Evolutionary conservation across 1,139 yeast genomes (phyloP).

Genomic region (Sugiyamaella pinicola): DNA sequence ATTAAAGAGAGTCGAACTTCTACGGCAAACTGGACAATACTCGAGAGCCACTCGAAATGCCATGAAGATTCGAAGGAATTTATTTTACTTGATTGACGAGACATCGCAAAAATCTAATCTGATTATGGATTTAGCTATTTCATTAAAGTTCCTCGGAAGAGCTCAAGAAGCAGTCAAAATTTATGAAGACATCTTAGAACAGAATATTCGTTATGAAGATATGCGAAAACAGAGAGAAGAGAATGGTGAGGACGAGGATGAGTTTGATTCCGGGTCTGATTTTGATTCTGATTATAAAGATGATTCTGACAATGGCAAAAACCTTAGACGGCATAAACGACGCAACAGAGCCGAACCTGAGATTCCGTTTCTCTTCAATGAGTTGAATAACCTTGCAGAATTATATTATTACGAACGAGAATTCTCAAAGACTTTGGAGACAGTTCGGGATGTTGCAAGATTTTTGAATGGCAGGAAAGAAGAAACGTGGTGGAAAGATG

Average conservation of each 20-base stretch:
- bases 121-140: constrained; percentile 72
- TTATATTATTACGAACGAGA: constrained; percentile 68
- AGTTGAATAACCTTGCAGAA: constrained; percentile 80
- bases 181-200: constrained; percentile 50
- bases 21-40: constrained; percentile 62
- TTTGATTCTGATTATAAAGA: constrained; percentile 10
- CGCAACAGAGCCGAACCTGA: constrained; percentile 31
- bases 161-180: constrained; percentile 78
- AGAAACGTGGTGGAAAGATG: constrained; percentile 85
- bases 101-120: constrained; percentile 51
- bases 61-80: constrained; percentile 58
- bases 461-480: constrained; percentile 75
- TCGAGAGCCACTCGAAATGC: constrained; percentile 78
- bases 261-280: constrained; percentile 3
- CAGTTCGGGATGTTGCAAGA: constrained; percentile 71
- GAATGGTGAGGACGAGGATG: constrained; percentile 7
- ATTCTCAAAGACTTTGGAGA: constrained; percentile 63
- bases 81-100: constrained; percentile 49
- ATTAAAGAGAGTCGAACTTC: constrained; percentile 58
- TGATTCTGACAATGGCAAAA: neutral
- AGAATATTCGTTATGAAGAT: constrained; percentile 24
- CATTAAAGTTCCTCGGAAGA: constrained; percentile 74
- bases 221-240: neutral
- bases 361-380: constrained; percentile 75
- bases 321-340: constrained; percentile 25